phyloP scores from a whole-genome alignment of 208 protist species.

The Crithidia mellificae region DNA sequence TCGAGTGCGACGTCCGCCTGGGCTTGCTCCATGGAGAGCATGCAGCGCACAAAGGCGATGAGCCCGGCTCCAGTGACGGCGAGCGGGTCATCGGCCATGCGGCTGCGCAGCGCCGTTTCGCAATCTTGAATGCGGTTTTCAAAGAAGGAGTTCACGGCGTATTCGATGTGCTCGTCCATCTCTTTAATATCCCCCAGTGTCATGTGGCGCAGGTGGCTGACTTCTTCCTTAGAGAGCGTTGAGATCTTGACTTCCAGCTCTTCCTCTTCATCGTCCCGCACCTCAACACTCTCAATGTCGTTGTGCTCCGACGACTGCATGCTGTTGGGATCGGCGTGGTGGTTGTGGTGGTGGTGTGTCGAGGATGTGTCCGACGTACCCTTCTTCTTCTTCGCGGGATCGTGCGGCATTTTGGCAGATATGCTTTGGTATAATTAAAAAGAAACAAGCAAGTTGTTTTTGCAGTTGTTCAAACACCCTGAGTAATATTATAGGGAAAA shows the following conservation, averaged over 20 bases:
- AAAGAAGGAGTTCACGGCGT: constrained; percentile 55
- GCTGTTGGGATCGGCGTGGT: not conserved
- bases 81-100: constrained; percentile 39
- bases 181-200: constrained; percentile 40
- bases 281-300: constrained; percentile 1
- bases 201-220: constrained; percentile 34
- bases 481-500: too few species aligned
- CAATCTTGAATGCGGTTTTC: constrained; percentile 54
- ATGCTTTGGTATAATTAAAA: too few species aligned
- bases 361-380: not conserved
- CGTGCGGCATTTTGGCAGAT: constrained; percentile 20
- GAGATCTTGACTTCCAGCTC: constrained; percentile 11
- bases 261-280: constrained; percentile 7
- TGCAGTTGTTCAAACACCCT: too few species aligned
- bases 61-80: constrained; percentile 37
- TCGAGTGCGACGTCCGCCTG: constrained; percentile 45
- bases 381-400: constrained; percentile 2
- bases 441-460: too few species aligned
- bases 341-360: not conserved
- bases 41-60: constrained; percentile 46
- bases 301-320: constrained; percentile 4
- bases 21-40: constrained; percentile 57
- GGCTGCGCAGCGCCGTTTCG: constrained; percentile 40
- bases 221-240: constrained; percentile 23
- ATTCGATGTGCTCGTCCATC: constrained; percentile 32